Percentiles rank a stretch among this genome's conserved stretches.
phyloP scores from a whole-genome alignment of 352 stramenopile species.

The Elongisporangium anandrum region DNA sequence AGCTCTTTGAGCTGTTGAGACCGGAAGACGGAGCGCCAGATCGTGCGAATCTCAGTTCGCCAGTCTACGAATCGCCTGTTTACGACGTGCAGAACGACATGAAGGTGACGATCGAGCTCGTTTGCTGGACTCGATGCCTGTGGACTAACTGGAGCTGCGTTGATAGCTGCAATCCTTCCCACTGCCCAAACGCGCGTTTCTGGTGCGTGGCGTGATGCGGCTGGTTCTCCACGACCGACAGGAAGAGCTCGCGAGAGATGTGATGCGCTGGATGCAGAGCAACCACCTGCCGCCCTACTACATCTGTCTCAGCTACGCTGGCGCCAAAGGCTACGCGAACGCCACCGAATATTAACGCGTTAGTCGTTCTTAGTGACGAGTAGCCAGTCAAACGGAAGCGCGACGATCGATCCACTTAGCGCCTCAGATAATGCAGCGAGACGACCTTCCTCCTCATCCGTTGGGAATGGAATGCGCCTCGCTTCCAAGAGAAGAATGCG shows the following conservation, averaged over 20 bases:
- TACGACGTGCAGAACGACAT: slow-evolving; percentile 59
- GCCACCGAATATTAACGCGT: background rate
- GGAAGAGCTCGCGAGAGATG: slow-evolving; percentile 45
- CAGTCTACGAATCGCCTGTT: slow-evolving; percentile 48
- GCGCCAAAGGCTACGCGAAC: slow-evolving; percentile 17
- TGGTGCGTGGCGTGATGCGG: slow-evolving; percentile 40
- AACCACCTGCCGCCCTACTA: slow-evolving; percentile 61
- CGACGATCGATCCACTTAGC: background rate
- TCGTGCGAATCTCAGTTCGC: slow-evolving; percentile 4
- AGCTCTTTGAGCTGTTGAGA: slow-evolving; percentile 39
- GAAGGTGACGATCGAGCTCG: slow-evolving; percentile 18
- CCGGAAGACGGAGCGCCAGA: slow-evolving; percentile 5
- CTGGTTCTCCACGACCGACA: slow-evolving; percentile 58
- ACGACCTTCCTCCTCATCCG: background rate
- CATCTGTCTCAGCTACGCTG: slow-evolving; percentile 75
- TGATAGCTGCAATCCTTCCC: slow-evolving; percentile 50
- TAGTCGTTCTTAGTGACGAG: background rate
- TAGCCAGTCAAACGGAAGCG: background rate
- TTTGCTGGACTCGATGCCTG: background rate
- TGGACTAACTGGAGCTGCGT: background rate
- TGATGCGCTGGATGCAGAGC: slow-evolving; percentile 42
- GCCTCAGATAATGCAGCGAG: background rate
- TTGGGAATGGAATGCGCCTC: background rate
- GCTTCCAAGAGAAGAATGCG: background rate
- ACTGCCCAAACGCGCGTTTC: slow-evolving; percentile 39